Percentiles rank a stretch among this genome's conserved stretches.
Evolutionary conservation across 495 filamentous ascomycete genomes (phyloP).

Genomic region (Penicillium bialowiezense): DNA sequence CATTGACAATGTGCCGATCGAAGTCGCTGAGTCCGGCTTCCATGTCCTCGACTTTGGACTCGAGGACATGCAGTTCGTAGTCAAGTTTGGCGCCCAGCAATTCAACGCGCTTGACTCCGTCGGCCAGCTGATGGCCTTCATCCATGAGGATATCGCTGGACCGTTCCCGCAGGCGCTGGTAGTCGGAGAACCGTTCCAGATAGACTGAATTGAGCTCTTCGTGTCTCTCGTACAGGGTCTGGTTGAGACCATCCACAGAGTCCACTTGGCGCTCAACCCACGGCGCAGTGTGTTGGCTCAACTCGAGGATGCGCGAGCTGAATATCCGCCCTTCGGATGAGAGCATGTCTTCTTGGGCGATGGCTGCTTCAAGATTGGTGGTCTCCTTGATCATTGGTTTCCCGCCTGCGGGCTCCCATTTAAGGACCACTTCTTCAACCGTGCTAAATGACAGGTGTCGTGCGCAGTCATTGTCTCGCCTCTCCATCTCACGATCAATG

Average conservation of each 20-base stretch:
- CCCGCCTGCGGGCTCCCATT: slow-evolving; percentile 55
- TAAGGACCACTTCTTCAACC: slow-evolving; percentile 83
- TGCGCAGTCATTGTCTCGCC: slow-evolving; percentile 53
- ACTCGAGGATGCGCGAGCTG: slow-evolving; percentile 48
- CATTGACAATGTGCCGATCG: slow-evolving; percentile 71
- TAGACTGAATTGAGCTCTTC: slow-evolving; percentile 67
- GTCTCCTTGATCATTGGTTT: slow-evolving; percentile 29
- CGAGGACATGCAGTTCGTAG: slow-evolving; percentile 82
- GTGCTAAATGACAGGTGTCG: slow-evolving; percentile 83
- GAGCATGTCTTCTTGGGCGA: slow-evolving; percentile 47
- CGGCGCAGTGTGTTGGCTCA: slow-evolving; percentile 45
- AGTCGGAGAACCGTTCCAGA: slow-evolving; percentile 62
- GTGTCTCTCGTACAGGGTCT: slow-evolving; percentile 56
- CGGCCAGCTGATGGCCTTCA: slow-evolving; percentile 64
- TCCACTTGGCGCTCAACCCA: slow-evolving; percentile 68
- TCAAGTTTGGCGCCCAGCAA: slow-evolving; percentile 83
- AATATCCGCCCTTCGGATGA: slow-evolving; percentile 62
- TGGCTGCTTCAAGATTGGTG: slow-evolving; percentile 36
- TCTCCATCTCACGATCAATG: slow-evolving; percentile 18
- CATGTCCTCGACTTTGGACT: slow-evolving; percentile 82
- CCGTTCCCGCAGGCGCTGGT: slow-evolving; percentile 59
- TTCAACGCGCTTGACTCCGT: slow-evolving; percentile 79
- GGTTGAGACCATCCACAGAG: slow-evolving; percentile 61
- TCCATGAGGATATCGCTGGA: slow-evolving; percentile 65
- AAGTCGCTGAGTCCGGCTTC: slow-evolving; percentile 81